Conservation (phyloP, 768 basidiomycete species). For the Calocera cornea region DNA sequence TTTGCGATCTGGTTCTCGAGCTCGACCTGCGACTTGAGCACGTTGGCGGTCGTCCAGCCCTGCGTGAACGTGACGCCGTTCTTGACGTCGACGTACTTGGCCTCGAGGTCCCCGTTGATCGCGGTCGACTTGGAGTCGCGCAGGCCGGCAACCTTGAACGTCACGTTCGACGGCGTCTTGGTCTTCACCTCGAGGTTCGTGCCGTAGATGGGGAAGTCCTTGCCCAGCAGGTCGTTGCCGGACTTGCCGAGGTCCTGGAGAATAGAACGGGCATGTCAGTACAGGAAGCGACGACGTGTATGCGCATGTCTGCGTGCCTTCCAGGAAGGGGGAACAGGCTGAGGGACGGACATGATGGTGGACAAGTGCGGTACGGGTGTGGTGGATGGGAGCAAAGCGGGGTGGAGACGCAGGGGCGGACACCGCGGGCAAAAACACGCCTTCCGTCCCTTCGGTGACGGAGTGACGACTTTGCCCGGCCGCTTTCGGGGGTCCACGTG, state of each 20-base stretch:
- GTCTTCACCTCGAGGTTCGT: conserved; percentile 75
- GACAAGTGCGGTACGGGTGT: background rate
- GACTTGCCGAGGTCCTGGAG: conserved; percentile 91
- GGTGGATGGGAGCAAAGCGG: conserved; percentile 6
- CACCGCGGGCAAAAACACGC: background rate
- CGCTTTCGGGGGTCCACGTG: background rate
- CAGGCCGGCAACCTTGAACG: conserved; percentile 83
- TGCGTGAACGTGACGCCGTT: conserved; percentile 91
- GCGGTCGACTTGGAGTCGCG: conserved; percentile 58
- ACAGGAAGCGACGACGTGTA: conserved; percentile 10
- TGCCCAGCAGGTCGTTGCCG: conserved; percentile 82
- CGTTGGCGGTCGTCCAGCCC: conserved; percentile 89
- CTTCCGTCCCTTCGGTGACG: background rate
- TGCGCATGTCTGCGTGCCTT: conserved; percentile 41
- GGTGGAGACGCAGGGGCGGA: background rate
- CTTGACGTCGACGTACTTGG: conserved; percentile 80
- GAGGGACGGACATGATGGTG: conserved; percentile 66
- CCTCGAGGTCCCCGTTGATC: conserved; percentile 88
- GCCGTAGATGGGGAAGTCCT: conserved; percentile 77
- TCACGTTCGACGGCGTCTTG: conserved; percentile 72
- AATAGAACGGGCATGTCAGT: background rate
- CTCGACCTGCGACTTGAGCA: conserved; percentile 83
- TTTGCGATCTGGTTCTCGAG: conserved; percentile 94
- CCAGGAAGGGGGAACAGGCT: conserved; percentile 95
- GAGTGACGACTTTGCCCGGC: background rate